Percentiles rank a stretch among this genome's conserved stretches.
phyloP scores from a whole-genome alignment of 164 flowering plant species.

The Cinnamomum chago region DNA sequence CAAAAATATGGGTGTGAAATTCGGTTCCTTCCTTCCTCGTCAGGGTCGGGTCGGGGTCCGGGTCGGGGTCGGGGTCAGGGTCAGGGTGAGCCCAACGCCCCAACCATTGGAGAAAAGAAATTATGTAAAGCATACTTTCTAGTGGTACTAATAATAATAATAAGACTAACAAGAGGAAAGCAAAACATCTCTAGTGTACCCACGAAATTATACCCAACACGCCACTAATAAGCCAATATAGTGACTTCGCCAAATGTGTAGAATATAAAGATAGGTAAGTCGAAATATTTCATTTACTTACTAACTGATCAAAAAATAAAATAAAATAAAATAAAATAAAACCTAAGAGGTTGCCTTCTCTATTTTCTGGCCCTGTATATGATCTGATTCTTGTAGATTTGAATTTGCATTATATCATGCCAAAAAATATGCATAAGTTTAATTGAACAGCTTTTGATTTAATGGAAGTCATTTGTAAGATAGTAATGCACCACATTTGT shows the following conservation, averaged over 20 bases:
- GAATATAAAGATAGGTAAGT: background rate
- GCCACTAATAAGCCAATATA: background rate
- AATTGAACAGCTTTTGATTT: too few relatives aligned
- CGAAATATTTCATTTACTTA: background rate
- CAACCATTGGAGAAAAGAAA: too few relatives aligned
- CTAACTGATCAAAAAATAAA: background rate
- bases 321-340: too few relatives aligned
- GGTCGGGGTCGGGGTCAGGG: too few relatives aligned
- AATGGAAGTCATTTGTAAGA: too few relatives aligned
- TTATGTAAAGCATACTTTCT: too few relatives aligned
- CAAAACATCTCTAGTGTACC: background rate
- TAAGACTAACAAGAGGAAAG: background rate
- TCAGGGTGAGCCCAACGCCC: too few relatives aligned
- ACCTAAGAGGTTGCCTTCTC: background rate
- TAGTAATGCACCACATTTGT: too few relatives aligned
- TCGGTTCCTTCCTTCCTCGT: too few relatives aligned
- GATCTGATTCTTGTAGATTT: background rate
- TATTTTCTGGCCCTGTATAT: too few relatives aligned
- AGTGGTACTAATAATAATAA: background rate
- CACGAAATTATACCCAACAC: background rate
- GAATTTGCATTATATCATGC: background rate
- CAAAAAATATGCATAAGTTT: background rate
- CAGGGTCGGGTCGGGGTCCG: too few relatives aligned
- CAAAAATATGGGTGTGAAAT: too few relatives aligned
- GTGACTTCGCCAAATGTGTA: background rate